Evolutionary conservation across 164 flowering plant species (phyloP).

Genomic region (Hamamelis virginiana): DNA sequence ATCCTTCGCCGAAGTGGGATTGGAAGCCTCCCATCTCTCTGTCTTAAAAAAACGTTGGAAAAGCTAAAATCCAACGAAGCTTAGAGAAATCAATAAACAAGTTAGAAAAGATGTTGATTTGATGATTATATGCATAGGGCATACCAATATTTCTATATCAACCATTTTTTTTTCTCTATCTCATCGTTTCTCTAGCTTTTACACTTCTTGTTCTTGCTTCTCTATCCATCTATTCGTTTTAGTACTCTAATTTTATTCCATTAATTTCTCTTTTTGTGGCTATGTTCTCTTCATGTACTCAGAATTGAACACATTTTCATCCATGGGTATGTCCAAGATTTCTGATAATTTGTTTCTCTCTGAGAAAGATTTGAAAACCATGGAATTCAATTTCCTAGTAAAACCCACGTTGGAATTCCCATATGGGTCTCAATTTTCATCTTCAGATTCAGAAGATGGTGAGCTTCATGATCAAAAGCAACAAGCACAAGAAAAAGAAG

Average conservation of each 20-base stretch:
- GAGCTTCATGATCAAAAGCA: conserved; percentile 3
- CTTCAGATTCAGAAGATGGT: not conserved
- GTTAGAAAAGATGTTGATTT: conserved; percentile 19
- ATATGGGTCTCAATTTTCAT: not conserved
- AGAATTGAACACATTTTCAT: not conserved
- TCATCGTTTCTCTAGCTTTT: no score
- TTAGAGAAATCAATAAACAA: conserved; percentile 12
- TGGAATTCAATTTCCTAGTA: conserved; percentile 20
- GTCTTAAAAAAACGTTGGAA: conserved; percentile 14
- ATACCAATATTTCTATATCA: not conserved
- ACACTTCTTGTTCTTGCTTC: no score
- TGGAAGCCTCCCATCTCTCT: conserved; percentile 8
- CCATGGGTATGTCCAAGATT: conserved; percentile 18
- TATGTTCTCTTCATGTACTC: conserved; percentile 3
- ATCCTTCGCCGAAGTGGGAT: conserved; percentile 38
- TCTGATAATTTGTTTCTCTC: conserved; percentile 16
- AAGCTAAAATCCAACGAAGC: conserved; percentile 20
- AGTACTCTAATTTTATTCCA: conserved; percentile 2
- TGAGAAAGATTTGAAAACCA: conserved; percentile 18
- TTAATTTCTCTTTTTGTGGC: not conserved
- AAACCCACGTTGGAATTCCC: conserved; percentile 16
- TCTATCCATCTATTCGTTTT: no score
- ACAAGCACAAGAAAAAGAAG: conserved; percentile 8
- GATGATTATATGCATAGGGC: conserved; percentile 19
- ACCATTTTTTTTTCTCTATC: no score